A percentile compares a stretch with the other conserved stretches of the same genome.
phyloP scores from a whole-genome alignment of 805 yeast genomes.

The Ogataea ramenticola region DNA sequence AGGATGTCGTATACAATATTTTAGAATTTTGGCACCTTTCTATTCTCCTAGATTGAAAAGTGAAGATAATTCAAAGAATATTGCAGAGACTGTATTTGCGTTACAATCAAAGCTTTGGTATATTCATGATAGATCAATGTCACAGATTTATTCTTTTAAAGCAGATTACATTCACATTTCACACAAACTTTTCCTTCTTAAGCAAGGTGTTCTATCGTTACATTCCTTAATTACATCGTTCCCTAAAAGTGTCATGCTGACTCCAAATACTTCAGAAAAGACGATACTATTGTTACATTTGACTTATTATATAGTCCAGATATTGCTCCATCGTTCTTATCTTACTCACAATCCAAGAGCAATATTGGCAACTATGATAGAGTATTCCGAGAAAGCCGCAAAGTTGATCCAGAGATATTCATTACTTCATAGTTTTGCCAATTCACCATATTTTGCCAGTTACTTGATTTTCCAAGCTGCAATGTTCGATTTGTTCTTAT shows the following conservation, averaged over 20 bases:
- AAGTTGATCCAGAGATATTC: conserved; percentile 12
- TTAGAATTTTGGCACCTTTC: conserved; percentile 24
- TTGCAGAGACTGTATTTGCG: conserved; percentile 20
- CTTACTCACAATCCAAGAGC: conserved; percentile 21
- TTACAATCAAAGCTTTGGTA: conserved; percentile 26
- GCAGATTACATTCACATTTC: conserved; percentile 27
- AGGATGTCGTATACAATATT: conserved; percentile 27
- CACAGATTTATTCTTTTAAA: conserved; percentile 28
- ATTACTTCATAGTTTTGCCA: conserved; percentile 10
- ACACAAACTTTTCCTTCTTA: conserved; percentile 21
- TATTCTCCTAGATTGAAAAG: conserved; percentile 12
- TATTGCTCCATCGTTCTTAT: conserved; percentile 25
- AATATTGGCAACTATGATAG: conserved; percentile 17
- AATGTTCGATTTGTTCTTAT: conserved; percentile 24
- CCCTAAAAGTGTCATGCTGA: conserved; percentile 13
- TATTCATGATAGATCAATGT: conserved; percentile 22
- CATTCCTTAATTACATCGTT: conserved; percentile 15
- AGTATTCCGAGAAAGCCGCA: conserved; percentile 18
- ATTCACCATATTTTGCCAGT: conserved; percentile 25
- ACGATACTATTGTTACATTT: conserved; percentile 21
- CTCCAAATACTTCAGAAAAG: conserved; percentile 11
- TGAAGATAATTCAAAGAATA: conserved; percentile 1
- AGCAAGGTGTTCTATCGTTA: conserved; percentile 21
- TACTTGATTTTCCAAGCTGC: conserved; percentile 26
- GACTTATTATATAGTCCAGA: conserved; percentile 20